These are phyloP conservation scores for Flaveria brownii DNA, from an alignment of 129 eudicot genomes.

Conservation along the genomic window DNA sequence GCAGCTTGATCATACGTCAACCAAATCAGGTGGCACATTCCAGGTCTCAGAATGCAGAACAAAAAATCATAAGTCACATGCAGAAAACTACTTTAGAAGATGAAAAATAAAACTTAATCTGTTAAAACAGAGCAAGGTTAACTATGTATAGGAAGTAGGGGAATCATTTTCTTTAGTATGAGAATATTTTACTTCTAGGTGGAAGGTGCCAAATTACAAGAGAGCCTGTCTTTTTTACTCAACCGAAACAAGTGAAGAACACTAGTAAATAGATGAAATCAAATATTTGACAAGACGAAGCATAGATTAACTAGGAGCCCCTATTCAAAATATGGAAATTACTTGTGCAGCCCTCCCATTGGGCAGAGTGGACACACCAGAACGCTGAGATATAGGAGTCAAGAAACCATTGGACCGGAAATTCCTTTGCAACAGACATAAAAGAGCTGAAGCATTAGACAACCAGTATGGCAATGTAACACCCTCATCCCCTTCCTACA, in stretches of 20 bases:
- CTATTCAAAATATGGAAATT: conserved; percentile 26
- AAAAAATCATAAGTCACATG: background rate
- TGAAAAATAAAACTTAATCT: background rate
- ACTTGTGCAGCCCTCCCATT: conserved; percentile 84
- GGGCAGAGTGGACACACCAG: conserved; percentile 59
- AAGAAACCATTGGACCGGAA: conserved; percentile 85
- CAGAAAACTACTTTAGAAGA: background rate
- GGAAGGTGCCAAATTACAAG: conserved; percentile 1
- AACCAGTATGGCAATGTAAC: conserved; percentile 82
- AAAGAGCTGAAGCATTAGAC: conserved; percentile 89
- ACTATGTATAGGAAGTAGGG: background rate
- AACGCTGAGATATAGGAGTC: conserved; percentile 72
- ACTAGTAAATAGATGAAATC: background rate
- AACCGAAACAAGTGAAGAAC: conserved; percentile 3
- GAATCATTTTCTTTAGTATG: background rate
- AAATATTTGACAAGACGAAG: background rate
- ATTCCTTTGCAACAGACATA: conserved; percentile 86
- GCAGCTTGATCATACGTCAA: background rate
- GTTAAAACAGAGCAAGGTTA: background rate
- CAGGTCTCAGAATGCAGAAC: background rate
- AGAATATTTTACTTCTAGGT: background rate
- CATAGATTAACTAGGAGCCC: background rate
- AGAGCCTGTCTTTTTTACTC: background rate
- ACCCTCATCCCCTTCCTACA: conserved; percentile 86
- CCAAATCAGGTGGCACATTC: conserved; percentile 1